These are phyloP conservation scores for baker's yeast (Saccharomyces cerevisiae) DNA, from an alignment of 805 yeast species.

Conservation along the genomic window DNA sequence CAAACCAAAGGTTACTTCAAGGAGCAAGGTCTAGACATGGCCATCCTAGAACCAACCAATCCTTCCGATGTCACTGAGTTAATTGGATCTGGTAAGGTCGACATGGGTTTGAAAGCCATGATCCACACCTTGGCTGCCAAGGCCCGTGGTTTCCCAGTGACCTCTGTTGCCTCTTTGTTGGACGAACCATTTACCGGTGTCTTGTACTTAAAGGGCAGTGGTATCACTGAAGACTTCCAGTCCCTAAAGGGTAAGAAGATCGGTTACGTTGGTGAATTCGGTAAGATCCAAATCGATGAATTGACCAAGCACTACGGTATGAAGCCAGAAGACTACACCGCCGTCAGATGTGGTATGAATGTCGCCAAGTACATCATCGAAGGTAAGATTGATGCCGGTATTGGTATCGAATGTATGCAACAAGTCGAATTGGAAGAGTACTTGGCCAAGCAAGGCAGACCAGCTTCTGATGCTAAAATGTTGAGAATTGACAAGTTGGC, in stretches of 20 bases:
- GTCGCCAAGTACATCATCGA: slow-evolving; percentile 48
- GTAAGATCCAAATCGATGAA: slow-evolving; percentile 51
- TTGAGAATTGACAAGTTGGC: slow-evolving; percentile 48
- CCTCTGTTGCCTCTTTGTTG: slow-evolving; percentile 47
- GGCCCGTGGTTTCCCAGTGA: slow-evolving; percentile 50
- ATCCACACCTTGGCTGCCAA: slow-evolving; percentile 53
- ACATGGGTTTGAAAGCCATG: slow-evolving; percentile 55
- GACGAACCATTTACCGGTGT: slow-evolving; percentile 55
- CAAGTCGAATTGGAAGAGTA: slow-evolving; percentile 50
- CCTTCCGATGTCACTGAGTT: slow-evolving; percentile 52
- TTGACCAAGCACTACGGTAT: slow-evolving; percentile 48
- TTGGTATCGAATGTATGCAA: slow-evolving; percentile 53
- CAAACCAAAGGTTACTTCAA: slow-evolving; percentile 42
- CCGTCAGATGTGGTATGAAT: slow-evolving; percentile 54
- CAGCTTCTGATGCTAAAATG: slow-evolving; percentile 43
- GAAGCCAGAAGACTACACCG: slow-evolving; percentile 48
- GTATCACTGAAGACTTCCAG: slow-evolving; percentile 43
- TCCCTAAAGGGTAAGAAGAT: slow-evolving; percentile 46
- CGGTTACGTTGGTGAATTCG: slow-evolving; percentile 54
- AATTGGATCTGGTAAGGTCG: slow-evolving; percentile 49
- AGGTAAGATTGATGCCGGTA: slow-evolving; percentile 49
- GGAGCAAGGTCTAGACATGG: slow-evolving; percentile 43
- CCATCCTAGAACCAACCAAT: slow-evolving; percentile 47
- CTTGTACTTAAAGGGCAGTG: slow-evolving; percentile 42
- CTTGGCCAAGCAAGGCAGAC: slow-evolving; percentile 36